Evolutionary conservation across 2,329 filamentous ascomycete genomes (phyloP).

Genomic region (Sporothrix sp.): DNA sequence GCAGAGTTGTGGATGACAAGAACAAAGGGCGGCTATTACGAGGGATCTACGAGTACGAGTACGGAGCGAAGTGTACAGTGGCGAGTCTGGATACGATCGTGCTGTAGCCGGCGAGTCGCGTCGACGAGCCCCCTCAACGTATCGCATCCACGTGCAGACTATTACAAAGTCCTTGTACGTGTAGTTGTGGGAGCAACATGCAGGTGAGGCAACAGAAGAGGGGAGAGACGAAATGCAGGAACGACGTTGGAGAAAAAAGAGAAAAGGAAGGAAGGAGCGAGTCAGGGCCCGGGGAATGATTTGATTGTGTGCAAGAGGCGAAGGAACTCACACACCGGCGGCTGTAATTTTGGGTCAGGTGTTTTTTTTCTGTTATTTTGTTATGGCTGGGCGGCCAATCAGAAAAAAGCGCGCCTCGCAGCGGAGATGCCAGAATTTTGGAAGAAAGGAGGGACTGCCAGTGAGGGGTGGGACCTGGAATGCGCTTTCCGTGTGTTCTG

Average conservation of each 20-base stretch:
- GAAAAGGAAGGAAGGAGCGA: conserved; percentile 14
- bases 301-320: background rate
- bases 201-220: background rate
- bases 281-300: conserved; percentile 17
- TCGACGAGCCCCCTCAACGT: too few relatives aligned
- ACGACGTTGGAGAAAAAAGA: conserved; percentile 15
- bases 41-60: too few relatives aligned
- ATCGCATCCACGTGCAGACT: too few relatives aligned
- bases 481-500: too few relatives aligned
- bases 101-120: too few relatives aligned
- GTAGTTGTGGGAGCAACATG: background rate
- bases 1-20: too few relatives aligned
- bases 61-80: too few relatives aligned
- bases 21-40: too few relatives aligned
- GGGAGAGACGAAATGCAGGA: conserved; percentile 12
- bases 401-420: conserved; percentile 30
- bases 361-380: conserved; percentile 7
- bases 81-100: too few relatives aligned
- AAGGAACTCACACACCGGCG: too few relatives aligned
- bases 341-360: background rate
- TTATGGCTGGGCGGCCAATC: conserved; percentile 26
- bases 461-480: background rate
- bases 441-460: background rate
- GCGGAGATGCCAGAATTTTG: too few relatives aligned
- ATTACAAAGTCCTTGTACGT: background rate